A percentile compares a stretch with the other conserved stretches of the same genome.
These are phyloP conservation scores for Epichloe gansuensis DNA, from an alignment of 2,329 filamentous ascomycete genomes.

Conservation along the genomic window DNA sequence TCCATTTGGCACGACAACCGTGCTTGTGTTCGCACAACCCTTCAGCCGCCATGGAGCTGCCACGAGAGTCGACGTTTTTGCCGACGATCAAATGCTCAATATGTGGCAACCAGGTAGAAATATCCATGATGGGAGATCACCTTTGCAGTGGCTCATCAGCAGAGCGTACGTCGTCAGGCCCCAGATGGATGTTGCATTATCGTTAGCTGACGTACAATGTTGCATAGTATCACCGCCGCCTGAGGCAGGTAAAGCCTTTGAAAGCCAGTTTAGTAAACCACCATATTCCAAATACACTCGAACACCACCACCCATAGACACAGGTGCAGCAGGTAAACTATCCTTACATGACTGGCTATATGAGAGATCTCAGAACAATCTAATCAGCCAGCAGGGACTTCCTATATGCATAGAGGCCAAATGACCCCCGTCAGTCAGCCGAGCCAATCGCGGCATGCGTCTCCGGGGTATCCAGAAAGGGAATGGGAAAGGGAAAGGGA, in stretches of 20 bases:
- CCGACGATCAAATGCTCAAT: constrained; percentile 80
- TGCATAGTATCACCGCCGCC: constrained; percentile 25
- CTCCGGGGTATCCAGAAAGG: constrained; percentile 44
- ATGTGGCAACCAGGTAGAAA: constrained; percentile 66
- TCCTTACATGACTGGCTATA: not conserved
- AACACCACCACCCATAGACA: constrained; percentile 36
- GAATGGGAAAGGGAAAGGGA: constrained; percentile 19
- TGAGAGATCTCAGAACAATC: not conserved
- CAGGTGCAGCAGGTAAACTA: constrained; percentile 37
- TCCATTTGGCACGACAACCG: not conserved
- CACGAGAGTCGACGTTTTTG: constrained; percentile 55
- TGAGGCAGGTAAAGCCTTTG: constrained; percentile 18
- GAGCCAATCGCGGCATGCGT: constrained; percentile 46
- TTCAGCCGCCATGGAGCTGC: constrained; percentile 28
- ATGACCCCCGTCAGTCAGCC: constrained; percentile 51
- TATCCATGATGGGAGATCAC: constrained; percentile 78
- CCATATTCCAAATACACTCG: constrained; percentile 25
- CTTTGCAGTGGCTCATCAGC: constrained; percentile 44
- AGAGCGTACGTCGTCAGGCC: constrained; percentile 26
- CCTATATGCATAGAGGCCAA: constrained; percentile 40
- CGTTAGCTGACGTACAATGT: not conserved
- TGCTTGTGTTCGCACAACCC: not conserved
- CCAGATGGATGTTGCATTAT: not conserved
- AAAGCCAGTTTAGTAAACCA: constrained; percentile 12
- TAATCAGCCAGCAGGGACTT: constrained; percentile 1